phyloP scores from a whole-genome alignment of 1,284 basidiomycete genomes.

The Heliocybe sulcata region DNA sequence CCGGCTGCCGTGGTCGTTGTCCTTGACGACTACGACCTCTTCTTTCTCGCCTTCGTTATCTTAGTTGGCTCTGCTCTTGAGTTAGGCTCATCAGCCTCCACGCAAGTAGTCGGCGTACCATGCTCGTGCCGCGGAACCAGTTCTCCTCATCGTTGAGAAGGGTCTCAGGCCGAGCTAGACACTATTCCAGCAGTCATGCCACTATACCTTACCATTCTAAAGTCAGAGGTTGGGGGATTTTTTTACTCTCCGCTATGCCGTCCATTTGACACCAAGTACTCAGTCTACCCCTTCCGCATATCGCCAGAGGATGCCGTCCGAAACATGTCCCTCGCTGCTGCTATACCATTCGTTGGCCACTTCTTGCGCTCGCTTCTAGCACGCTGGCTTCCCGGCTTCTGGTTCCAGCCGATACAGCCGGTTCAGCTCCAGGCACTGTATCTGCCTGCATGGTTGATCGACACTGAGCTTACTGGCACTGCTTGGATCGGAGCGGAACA shows the following conservation, averaged over 20 bases:
- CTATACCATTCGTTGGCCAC: constrained; percentile 11
- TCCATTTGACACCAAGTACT: constrained; percentile 25
- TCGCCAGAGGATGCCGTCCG: constrained; percentile 23
- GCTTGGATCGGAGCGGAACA: background rate
- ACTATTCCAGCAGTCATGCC: constrained; percentile 5
- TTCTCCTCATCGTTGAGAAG: background rate
- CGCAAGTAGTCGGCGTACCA: no score
- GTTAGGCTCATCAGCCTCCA: no score
- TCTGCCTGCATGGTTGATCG: constrained; percentile 55
- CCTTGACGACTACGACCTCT: no score
- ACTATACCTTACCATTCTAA: constrained; percentile 25
- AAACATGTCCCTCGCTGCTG: constrained; percentile 15
- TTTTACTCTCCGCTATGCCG: constrained; percentile 11
- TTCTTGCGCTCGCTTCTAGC: constrained; percentile 12
- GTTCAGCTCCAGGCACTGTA: constrained; percentile 38
- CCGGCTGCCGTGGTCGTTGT: no score
- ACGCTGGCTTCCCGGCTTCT: constrained; percentile 19
- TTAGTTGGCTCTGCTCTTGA: no score
- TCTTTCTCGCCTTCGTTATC: no score
- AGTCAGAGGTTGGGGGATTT: constrained; percentile 32
- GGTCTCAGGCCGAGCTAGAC: constrained; percentile 2
- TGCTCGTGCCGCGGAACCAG: background rate
- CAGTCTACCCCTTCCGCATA: background rate
- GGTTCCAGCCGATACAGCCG: constrained; percentile 20
- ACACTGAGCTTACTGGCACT: constrained; percentile 38